These are phyloP conservation scores for Xerocomellus chrysenteron DNA, from an alignment of 768 basidiomycete genomes.

Conservation along the genomic window DNA sequence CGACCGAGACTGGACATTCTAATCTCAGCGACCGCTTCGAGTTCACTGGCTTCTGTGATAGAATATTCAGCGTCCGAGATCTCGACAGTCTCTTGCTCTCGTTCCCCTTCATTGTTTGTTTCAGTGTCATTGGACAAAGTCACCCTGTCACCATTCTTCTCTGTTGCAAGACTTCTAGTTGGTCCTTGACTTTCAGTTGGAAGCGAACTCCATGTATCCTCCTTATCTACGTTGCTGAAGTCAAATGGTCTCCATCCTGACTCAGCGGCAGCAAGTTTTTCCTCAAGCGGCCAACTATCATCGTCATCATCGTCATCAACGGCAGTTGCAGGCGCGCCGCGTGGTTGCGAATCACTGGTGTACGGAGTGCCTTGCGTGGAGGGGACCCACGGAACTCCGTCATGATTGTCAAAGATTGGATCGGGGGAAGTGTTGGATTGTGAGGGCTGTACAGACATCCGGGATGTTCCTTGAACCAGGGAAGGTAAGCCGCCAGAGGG, in stretches of 20 bases:
- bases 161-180: slow-evolving; percentile 23
- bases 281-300: slow-evolving; percentile 77
- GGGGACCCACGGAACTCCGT: slow-evolving; percentile 52
- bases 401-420: slow-evolving; percentile 47
- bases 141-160: slow-evolving; percentile 2
- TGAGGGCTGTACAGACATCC: slow-evolving; percentile 51
- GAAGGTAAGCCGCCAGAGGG: slow-evolving; percentile 15
- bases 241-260: slow-evolving; percentile 63
- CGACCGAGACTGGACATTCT: slow-evolving; percentile 39
- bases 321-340: neutral
- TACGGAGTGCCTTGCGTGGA: slow-evolving; percentile 61
- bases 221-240: slow-evolving; percentile 54
- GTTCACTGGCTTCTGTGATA: slow-evolving; percentile 31
- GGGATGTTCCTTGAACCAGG: slow-evolving; percentile 31
- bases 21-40: slow-evolving; percentile 42
- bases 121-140: slow-evolving; percentile 5
- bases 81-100: slow-evolving; percentile 27
- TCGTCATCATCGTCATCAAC: slow-evolving; percentile 52
- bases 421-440: slow-evolving; percentile 54
- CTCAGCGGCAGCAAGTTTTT: slow-evolving; percentile 53
- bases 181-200: slow-evolving; percentile 56
- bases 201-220: slow-evolving; percentile 72
- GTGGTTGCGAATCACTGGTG: slow-evolving; percentile 40
- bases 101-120: slow-evolving; percentile 9
- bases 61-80: slow-evolving; percentile 36